phyloP scores from a whole-genome alignment of 371 early-diverging fungal species.

The Rhizomucor pusillus region DNA sequence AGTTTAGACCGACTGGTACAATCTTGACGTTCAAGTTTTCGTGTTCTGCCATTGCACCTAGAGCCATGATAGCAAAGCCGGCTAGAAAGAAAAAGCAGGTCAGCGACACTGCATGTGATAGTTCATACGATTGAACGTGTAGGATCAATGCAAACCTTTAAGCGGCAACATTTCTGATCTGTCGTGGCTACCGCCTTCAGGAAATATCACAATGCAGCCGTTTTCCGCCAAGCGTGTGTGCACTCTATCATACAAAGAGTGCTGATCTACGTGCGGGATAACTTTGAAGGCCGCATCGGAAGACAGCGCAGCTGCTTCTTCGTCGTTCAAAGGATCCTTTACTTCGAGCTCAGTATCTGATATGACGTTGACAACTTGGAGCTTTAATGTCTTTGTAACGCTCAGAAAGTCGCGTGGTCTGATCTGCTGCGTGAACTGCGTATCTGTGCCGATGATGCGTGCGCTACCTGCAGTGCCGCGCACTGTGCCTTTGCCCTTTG shows the following conservation, averaged over 20 bases:
- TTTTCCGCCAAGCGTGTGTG: conserved; percentile 59
- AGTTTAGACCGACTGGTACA: conserved; percentile 82
- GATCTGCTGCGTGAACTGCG: conserved; percentile 59
- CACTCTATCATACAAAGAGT: conserved; percentile 69
- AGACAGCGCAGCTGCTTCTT: not conserved
- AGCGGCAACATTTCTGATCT: conserved; percentile 84
- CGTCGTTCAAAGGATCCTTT: conserved; percentile 41
- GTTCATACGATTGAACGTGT: no score
- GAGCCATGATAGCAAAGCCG: conserved; percentile 78
- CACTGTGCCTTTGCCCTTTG: conserved; percentile 56
- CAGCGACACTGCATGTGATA: no score
- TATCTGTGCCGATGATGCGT: conserved; percentile 49
- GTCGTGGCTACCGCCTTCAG: conserved; percentile 92
- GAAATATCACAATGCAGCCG: conserved; percentile 83
- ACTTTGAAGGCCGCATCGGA: conserved; percentile 50
- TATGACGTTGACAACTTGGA: conserved; percentile 58
- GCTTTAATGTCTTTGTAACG: conserved; percentile 41
- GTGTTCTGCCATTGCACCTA: conserved; percentile 77
- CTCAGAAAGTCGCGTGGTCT: conserved; percentile 48
- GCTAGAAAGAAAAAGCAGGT: conserved; percentile 37
- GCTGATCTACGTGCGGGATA: conserved; percentile 78
- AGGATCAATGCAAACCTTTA: conserved; percentile 47
- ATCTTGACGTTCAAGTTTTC: conserved; percentile 76
- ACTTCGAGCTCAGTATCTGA: conserved; percentile 65
- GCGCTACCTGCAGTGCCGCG: conserved; percentile 31